Base-by-base conservation (phyloP, 768 basidiomycete genomes). In the Kwoniella europaea region DNA sequence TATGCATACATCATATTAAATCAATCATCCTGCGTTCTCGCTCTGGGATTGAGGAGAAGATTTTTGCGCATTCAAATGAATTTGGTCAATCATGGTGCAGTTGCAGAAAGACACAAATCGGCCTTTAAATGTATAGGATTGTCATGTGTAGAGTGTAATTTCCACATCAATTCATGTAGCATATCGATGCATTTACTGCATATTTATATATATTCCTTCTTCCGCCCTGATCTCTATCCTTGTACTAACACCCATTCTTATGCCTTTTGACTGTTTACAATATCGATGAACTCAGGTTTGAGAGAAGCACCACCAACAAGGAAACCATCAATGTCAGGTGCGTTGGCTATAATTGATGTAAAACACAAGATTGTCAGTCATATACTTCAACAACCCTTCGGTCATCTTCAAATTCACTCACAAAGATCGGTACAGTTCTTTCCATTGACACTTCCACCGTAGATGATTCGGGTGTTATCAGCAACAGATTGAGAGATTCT, bases 301-400 rank as follows among this genome's bases (percentile, higher is more conserved):
- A 99, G 88, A 16, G 95, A 98, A 43, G 96, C 96, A 27, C 96
- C 95, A 27, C 95, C 96, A 50, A 98, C 96, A 74, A 98, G 90
- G 91, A 98, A 98, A 10, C 96, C 96, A 83, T 98, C 96, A 57
- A 98, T 90, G 81, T 98, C 96, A 12, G 86, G 86, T 78, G 91
- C 90, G 9, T 83, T 83, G 35, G 90, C 94, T 96, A 35, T 35
- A 35, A 35, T 35, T 35, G 35, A 35, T 0, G 35, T 35, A 4
- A 35, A 35, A 35, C 35, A 35, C 35, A 35, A 0, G 1, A 7
- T 4, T 35, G 6, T 35, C 7, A 35, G 35, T 35, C 35, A 57
- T 57, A 29, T 22, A 12, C 16, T n/a, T 46, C 35, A 7, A 35
- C 35, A 1, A 6, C 35, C 35, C 27, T 41, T 60, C 6, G 24